Evolutionary conservation across 306 rosid species (phyloP).

Genomic region (Prunus padus): DNA sequence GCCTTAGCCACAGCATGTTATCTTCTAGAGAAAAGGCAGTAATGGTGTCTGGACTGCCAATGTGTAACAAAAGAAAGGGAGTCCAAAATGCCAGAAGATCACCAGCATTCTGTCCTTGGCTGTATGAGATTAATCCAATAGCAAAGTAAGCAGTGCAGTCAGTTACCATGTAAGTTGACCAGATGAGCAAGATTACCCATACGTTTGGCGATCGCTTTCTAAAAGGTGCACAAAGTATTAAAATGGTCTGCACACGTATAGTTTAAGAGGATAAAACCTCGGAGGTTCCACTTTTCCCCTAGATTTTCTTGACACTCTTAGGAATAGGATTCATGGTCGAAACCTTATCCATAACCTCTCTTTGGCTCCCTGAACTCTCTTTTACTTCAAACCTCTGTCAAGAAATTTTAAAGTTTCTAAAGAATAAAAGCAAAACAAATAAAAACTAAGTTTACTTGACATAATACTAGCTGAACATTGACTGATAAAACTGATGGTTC

Average conservation of each 20-base stretch:
- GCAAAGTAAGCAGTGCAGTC: conserved; percentile 40
- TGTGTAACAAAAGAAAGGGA: conserved; percentile 44
- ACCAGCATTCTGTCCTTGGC: neutral
- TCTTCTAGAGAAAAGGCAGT: conserved; percentile 50
- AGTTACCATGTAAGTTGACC: conserved; percentile 37
- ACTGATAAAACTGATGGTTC: no score
- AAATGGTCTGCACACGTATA: conserved; percentile 26
- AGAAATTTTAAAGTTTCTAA: no score
- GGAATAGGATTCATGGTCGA: neutral
- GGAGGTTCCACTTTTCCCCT: conserved; percentile 38
- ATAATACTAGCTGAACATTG: no score
- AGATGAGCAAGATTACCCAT: conserved; percentile 4
- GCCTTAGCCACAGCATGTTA: conserved; percentile 51
- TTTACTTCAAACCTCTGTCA: no score
- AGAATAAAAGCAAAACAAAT: no score
- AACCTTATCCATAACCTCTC: conserved; percentile 3
- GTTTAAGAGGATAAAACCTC: conserved; percentile 19
- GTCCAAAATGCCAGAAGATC: conserved; percentile 41
- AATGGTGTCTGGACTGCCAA: conserved; percentile 61
- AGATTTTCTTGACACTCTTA: neutral
- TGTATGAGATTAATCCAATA: conserved; percentile 33
- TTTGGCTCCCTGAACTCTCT: neutral
- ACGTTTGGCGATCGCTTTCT: conserved; percentile 17
- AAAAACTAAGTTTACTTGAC: no score
- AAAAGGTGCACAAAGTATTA: conserved; percentile 29